Percentiles rank a stretch among this genome's conserved stretches.
phyloP scores from a whole-genome alignment of 106 monocot genomes.

The Phalaenopsis aphrodite region DNA sequence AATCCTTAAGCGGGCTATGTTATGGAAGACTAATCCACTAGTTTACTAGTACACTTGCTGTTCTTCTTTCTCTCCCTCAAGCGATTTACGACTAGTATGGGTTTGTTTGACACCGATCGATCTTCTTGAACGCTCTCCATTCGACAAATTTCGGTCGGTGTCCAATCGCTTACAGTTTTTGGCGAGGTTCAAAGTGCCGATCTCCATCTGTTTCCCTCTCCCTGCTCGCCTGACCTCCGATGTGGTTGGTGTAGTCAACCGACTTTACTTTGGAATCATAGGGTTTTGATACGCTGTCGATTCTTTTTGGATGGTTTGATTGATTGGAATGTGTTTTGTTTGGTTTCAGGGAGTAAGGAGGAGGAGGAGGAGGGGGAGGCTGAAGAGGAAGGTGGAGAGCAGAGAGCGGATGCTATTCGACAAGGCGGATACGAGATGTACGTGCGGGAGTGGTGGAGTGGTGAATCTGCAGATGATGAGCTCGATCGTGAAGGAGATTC shows the following conservation, averaged over 20 bases:
- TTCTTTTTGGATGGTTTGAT: background rate
- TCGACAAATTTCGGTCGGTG: background rate
- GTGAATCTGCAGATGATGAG: constrained; percentile 61
- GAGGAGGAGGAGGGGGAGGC: background rate
- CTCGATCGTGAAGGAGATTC: constrained; percentile 61
- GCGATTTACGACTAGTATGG: no score
- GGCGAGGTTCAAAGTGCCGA: background rate
- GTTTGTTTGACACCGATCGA: no score
- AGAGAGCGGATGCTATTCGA: constrained; percentile 35
- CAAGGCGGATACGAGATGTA: constrained; percentile 63
- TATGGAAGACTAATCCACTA: no score
- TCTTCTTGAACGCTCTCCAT: no score
- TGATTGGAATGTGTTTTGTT: background rate
- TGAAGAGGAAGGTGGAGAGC: background rate
- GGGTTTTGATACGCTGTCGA: background rate
- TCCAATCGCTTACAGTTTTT: background rate
- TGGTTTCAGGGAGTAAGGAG: constrained; percentile 9
- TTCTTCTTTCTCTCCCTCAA: no score
- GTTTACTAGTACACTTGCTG: no score
- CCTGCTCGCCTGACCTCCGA: background rate
- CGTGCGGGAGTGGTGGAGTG: constrained; percentile 45
- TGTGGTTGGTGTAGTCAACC: background rate
- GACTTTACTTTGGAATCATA: background rate
- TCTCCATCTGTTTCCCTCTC: constrained; percentile 1
- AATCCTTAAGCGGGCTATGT: no score